Conservation (phyloP, 2,329 filamentous ascomycete species). For the Allantophomopsis lycopodina region DNA sequence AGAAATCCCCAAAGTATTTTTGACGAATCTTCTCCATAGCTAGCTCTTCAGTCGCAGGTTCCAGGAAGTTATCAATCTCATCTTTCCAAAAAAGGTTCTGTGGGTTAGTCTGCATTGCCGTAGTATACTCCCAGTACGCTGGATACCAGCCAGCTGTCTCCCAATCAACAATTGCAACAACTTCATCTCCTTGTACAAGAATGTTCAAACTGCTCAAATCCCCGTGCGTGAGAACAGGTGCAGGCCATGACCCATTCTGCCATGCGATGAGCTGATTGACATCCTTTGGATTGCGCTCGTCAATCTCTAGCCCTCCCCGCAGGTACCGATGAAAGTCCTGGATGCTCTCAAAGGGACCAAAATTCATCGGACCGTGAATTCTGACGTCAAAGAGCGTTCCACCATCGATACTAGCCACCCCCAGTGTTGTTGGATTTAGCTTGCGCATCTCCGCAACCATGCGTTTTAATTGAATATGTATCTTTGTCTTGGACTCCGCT, state of each 20-base stretch:
- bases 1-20: slow-evolving; percentile 21
- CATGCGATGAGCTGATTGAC: neutral
- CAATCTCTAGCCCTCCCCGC: neutral
- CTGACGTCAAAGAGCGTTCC: slow-evolving; percentile 4
- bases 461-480: slow-evolving; percentile 4
- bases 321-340: slow-evolving; percentile 4
- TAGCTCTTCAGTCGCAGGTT: slow-evolving; percentile 21
- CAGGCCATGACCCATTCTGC: slow-evolving; percentile 16
- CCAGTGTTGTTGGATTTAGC: neutral
- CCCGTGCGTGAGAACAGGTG: slow-evolving; percentile 31
- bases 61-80: slow-evolving; percentile 25
- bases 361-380: slow-evolving; percentile 2
- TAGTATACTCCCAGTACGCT: slow-evolving; percentile 19
- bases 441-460: slow-evolving; percentile 5
- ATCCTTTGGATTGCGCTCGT: neutral
- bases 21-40: slow-evolving; percentile 24
- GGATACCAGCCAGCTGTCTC: slow-evolving; percentile 31
- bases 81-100: slow-evolving; percentile 22
- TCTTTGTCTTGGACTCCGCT: slow-evolving; percentile 2
- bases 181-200: slow-evolving; percentile 21
- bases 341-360: slow-evolving; percentile 4
- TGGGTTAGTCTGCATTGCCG: slow-evolving; percentile 18
- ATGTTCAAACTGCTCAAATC: slow-evolving; percentile 33
- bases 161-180: slow-evolving; percentile 30
- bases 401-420: slow-evolving; percentile 5